These are phyloP conservation scores for Heliophila coronopifolia DNA, from an alignment of 441 rosid genomes.

Conservation along the genomic window DNA sequence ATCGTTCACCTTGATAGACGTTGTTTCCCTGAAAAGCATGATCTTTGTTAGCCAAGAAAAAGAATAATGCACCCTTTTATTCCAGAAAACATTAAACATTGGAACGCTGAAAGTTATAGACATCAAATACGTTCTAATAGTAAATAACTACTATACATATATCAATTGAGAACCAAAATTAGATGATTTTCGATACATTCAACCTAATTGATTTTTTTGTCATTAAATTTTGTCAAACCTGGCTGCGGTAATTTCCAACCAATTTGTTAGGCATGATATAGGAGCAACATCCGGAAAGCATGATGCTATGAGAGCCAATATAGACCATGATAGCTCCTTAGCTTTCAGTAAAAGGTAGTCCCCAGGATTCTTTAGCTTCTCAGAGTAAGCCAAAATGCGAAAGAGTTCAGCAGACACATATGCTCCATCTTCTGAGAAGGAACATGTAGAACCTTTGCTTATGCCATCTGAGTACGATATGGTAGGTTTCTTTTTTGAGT, in stretches of 20 bases:
- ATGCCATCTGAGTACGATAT: slow-evolving; percentile 45
- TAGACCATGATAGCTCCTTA: slow-evolving; percentile 94
- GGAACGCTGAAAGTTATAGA: slow-evolving; percentile 3
- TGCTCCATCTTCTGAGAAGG: slow-evolving; percentile 47
- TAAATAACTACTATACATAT: background rate
- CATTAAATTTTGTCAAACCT: slow-evolving; percentile 43
- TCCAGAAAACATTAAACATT: background rate
- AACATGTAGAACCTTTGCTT: slow-evolving; percentile 39
- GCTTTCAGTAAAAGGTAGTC: slow-evolving; percentile 78
- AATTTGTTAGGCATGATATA: slow-evolving; percentile 76
- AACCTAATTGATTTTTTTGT: slow-evolving; percentile 12
- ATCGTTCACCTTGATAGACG: slow-evolving; percentile 93
- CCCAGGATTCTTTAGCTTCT: slow-evolving; percentile 82
- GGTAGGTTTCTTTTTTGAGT: slow-evolving; percentile 60
- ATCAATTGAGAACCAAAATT: background rate
- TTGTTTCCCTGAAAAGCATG: slow-evolving; percentile 73
- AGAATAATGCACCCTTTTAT: slow-evolving; percentile 7
- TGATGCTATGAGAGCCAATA: slow-evolving; percentile 94
- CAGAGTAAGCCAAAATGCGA: slow-evolving; percentile 82
- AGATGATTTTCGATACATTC: slow-evolving; percentile 5
- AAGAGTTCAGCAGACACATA: slow-evolving; percentile 75
- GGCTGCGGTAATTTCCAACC: slow-evolving; percentile 99
- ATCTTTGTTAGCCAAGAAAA: slow-evolving; percentile 16
- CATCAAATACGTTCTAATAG: slow-evolving; percentile 4
- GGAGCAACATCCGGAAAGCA: slow-evolving; percentile 91